Conservation (phyloP, 2,329 filamentous ascomycete genomes). For the Venturia pyrina region DNA sequence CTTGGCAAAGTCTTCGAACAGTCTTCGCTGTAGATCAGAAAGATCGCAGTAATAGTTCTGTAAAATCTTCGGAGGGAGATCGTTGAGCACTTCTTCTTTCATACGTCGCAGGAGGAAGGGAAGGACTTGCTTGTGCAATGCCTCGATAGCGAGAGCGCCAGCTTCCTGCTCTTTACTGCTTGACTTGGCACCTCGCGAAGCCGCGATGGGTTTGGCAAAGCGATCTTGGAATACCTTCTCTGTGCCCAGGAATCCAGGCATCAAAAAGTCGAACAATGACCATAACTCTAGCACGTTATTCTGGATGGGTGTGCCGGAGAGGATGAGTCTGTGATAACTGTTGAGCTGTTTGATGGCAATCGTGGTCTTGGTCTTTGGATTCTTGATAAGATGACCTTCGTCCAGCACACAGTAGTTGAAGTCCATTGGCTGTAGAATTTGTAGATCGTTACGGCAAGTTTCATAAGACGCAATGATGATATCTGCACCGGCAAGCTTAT, state of each 20-base stretch:
- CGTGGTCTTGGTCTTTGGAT: constrained; percentile 92
- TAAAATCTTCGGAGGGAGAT: constrained; percentile 93
- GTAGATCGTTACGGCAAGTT: constrained; percentile 92
- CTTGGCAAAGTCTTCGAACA: constrained; percentile 94
- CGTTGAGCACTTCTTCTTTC: constrained; percentile 95
- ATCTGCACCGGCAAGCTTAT: constrained; percentile 66
- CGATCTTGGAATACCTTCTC: constrained; percentile 96
- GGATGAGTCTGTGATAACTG: constrained; percentile 90
- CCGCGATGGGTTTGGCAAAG: constrained; percentile 90
- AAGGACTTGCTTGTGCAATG: constrained; percentile 95
- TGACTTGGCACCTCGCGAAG: constrained; percentile 90
- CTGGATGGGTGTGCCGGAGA: constrained; percentile 94
- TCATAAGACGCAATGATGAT: constrained; percentile 97
- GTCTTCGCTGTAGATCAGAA: constrained; percentile 83
- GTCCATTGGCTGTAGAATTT: constrained; percentile 67
- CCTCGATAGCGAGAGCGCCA: constrained; percentile 90
- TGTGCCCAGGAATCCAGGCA: constrained; percentile 93
- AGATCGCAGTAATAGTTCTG: constrained; percentile 99
- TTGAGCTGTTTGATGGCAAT: constrained; percentile 80
- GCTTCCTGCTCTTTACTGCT: constrained; percentile 98
- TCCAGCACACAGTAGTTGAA: constrained; percentile 99
- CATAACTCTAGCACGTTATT: constrained; percentile 96
- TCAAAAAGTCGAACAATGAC: constrained; percentile 97
- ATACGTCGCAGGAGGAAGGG: constrained; percentile 92
- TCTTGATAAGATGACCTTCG: constrained; percentile 97